Conservation (phyloP, 805 yeast species). For the Maudiozyma pseudohumilis region DNA sequence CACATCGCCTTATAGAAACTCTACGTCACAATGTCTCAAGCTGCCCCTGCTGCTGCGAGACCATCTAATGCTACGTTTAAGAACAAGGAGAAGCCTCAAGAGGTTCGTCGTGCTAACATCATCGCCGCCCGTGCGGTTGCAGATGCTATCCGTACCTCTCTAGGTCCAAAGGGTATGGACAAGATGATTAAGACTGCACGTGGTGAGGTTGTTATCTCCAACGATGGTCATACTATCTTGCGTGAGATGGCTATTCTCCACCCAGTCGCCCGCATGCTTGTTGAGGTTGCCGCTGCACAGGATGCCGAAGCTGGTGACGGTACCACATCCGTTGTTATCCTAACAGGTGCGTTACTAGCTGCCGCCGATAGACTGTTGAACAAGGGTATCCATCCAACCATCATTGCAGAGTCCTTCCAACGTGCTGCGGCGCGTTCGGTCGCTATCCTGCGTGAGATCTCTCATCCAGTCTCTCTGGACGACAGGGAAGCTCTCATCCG, state of each 20-base stretch:
- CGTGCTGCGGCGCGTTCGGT: constrained; percentile 78
- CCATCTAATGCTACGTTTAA: constrained; percentile 83
- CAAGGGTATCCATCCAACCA: constrained; percentile 91
- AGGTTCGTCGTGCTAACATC: constrained; percentile 75
- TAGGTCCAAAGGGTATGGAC: constrained; percentile 99
- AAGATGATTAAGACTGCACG: constrained; percentile 92
- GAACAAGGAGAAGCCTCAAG: constrained; percentile 91
- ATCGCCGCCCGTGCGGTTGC: constrained; percentile 91
- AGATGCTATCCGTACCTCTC: constrained; percentile 87
- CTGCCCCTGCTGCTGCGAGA: constrained; percentile 13
- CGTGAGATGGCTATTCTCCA: constrained; percentile 97
- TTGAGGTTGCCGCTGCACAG: constrained; percentile 94
- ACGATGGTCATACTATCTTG: constrained; percentile 95
- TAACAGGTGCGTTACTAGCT: constrained; percentile 87
- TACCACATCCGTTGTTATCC: constrained; percentile 91
- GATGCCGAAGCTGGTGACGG: constrained; percentile 99
- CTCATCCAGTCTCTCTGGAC: constrained; percentile 62
- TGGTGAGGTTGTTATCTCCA: constrained; percentile 89
- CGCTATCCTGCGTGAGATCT: constrained; percentile 75
- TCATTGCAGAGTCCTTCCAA: constrained; percentile 88
- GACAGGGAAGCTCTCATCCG: constrained; percentile 78
- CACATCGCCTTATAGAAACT: too few relatives aligned
- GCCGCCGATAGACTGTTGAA: constrained; percentile 88
- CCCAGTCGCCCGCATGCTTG: constrained; percentile 98
- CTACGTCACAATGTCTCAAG: constrained; percentile 2